phyloP scores from a whole-genome alignment of 768 basidiomycete genomes.

The Tulasnella sp. region DNA sequence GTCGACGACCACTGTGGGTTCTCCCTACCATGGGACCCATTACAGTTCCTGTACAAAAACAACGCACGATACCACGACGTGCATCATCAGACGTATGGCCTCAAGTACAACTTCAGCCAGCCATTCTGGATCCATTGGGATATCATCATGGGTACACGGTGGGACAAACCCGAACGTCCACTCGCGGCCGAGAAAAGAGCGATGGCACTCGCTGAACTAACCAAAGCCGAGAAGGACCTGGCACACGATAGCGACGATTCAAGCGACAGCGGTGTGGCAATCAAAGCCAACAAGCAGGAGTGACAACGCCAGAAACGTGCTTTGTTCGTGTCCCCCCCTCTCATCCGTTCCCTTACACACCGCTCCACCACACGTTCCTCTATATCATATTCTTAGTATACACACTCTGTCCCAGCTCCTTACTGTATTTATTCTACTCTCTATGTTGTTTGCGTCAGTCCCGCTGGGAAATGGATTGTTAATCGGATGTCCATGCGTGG shows the following conservation, averaged over 20 bases:
- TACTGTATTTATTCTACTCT: not conserved
- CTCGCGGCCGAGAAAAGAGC: constrained; percentile 7
- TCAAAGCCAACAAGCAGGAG: constrained; percentile 6
- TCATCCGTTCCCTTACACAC: not conserved
- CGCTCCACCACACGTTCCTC: not conserved
- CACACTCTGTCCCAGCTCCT: not conserved
- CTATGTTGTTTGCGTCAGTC: not conserved
- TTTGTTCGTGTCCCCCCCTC: not conserved
- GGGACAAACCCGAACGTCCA: constrained; percentile 11
- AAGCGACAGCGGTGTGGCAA: constrained; percentile 5
- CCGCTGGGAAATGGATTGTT: no score
- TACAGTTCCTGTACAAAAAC: constrained; percentile 74
- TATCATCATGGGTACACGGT: constrained; percentile 60
- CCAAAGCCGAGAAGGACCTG: not conserved
- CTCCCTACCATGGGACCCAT: constrained; percentile 76
- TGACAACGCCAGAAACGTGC: not conserved
- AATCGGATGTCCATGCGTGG: no score
- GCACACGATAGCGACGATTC: not conserved
- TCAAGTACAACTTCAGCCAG: constrained; percentile 92
- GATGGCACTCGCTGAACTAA: not conserved
- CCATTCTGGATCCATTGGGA: constrained; percentile 98
- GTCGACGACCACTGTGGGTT: constrained; percentile 96
- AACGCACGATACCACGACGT: constrained; percentile 98
- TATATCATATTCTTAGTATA: not conserved
- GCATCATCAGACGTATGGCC: constrained; percentile 62